Base-by-base conservation (phyloP, 2,329 filamentous ascomycete genomes). In the Lachnellula cervina region DNA sequence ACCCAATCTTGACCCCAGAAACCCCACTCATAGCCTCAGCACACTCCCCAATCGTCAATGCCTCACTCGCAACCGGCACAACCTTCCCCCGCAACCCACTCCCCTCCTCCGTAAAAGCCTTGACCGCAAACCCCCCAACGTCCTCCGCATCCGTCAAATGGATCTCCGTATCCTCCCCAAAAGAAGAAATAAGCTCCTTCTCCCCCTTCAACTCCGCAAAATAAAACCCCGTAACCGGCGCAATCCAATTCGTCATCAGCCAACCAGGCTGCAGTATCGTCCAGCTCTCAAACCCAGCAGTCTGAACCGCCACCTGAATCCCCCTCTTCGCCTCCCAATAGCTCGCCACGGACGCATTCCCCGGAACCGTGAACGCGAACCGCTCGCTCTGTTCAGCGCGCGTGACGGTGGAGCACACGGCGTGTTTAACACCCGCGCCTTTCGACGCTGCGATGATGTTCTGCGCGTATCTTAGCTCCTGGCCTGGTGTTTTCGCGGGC, bases 241-340 rank as follows among this genome's bases (percentile, higher is more conserved):
- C 5, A 9, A 52, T 38, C 40, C 43, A 49, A 19, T 54, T 52
- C 14, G 14, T 46, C 52, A 55, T 54, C 13, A 55, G 38, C 40
- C 34, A 45, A 7, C 43, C 49, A 3, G 43, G 52, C 21, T 51
- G 52, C 19, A 55, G n/a, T 4, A 58, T 51, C n/a, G 56, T 55
- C 52, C 52, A 54, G 3, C 19, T 37, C 45, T 55, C 44, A 34
- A 51, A 55, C 1, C 53, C 53, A 11, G 34, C 38, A 11, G 38
- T 25, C 38, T 44, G 34, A 2, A 58, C 48, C 3, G 45, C 34
- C 7, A 40, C 34, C 37, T 58, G 43, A 14, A 55, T 32, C 1
- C 35, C 43, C 11, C 16, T 35, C 32, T 58, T 58, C 17, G 21
- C 23, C 3, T 21, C 11, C 28, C 38, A 51, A 38, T 54, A 54